Evolutionary conservation across 768 basidiomycete species (phyloP).

Genomic region (Lenzites betulinus): DNA sequence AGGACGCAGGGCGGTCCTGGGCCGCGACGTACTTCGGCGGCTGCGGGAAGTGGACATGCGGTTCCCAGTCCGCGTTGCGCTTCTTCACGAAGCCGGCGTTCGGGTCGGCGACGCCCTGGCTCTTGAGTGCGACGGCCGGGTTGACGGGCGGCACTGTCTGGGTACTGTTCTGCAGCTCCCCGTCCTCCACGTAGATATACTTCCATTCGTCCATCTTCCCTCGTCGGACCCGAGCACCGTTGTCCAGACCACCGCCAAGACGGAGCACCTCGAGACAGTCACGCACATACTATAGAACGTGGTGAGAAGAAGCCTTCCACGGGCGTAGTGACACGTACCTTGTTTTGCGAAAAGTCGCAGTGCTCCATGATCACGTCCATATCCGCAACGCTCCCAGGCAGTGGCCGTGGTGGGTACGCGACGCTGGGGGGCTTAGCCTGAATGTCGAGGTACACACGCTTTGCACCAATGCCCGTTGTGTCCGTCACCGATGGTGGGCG

Average conservation of each 20-base stretch:
- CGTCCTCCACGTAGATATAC: constrained; percentile 81
- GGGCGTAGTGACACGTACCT: constrained; percentile 45
- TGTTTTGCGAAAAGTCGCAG: constrained; percentile 85
- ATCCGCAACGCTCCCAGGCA: constrained; percentile 83
- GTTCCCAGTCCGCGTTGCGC: constrained; percentile 64
- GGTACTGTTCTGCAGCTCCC: constrained; percentile 41
- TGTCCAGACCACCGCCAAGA: constrained; percentile 88
- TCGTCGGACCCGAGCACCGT: constrained; percentile 70
- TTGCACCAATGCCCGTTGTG: constrained; percentile 74
- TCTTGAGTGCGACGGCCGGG: constrained; percentile 32
- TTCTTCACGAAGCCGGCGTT: constrained; percentile 60
- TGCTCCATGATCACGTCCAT: constrained; percentile 90
- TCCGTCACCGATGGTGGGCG: constrained; percentile 51
- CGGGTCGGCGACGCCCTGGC: constrained; percentile 42
- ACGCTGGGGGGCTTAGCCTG: constrained; percentile 59
- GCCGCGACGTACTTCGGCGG: constrained; percentile 57
- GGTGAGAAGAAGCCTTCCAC: constrained; percentile 12
- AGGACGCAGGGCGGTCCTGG: constrained; percentile 58
- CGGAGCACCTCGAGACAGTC: constrained; percentile 95
- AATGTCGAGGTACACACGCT: constrained; percentile 76
- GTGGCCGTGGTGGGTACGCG: constrained; percentile 87
- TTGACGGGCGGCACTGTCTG: constrained; percentile 35
- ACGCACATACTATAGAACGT: constrained; percentile 76
- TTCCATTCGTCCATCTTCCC: constrained; percentile 83
- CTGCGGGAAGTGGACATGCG: constrained; percentile 49